These are phyloP conservation scores for Arachis hypogaea DNA, from an alignment of 306 rosid genomes.

Conservation along the genomic window DNA sequence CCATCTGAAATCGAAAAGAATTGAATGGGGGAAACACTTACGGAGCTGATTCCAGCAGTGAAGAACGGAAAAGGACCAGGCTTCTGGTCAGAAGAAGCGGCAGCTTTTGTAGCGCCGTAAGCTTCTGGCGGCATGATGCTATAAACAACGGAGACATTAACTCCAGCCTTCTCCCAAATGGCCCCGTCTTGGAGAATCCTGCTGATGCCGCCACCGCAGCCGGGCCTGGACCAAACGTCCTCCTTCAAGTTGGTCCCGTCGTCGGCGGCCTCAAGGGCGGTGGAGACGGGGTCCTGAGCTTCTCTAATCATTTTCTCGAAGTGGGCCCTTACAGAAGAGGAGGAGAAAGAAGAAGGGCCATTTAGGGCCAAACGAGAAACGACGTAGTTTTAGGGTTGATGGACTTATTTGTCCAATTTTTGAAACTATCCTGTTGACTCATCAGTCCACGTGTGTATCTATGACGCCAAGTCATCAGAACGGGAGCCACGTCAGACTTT, in stretches of 20 bases:
- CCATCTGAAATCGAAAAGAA: no score
- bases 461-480: no score
- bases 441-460: no score
- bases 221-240: slow-evolving; percentile 98
- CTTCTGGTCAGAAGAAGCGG: slow-evolving; percentile 59
- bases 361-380: no score
- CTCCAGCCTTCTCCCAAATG: background rate
- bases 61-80: slow-evolving; percentile 92
- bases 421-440: no score
- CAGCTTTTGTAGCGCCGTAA: slow-evolving; percentile 85
- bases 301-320: slow-evolving; percentile 98
- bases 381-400: no score
- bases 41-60: slow-evolving; percentile 63
- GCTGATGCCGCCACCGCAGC: slow-evolving; percentile 96
- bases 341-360: background rate
- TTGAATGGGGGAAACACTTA: no score
- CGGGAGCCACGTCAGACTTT: no score
- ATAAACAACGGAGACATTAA: slow-evolving; percentile 46
- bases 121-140: slow-evolving; percentile 99
- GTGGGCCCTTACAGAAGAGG: slow-evolving; percentile 62
- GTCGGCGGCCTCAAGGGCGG: slow-evolving; percentile 77
- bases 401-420: no score
- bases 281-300: slow-evolving; percentile 84
- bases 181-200: slow-evolving; percentile 94
- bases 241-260: slow-evolving; percentile 81